Conservation (phyloP, 2,329 filamentous ascomycete species). For the Trichoderma sp. region DNA sequence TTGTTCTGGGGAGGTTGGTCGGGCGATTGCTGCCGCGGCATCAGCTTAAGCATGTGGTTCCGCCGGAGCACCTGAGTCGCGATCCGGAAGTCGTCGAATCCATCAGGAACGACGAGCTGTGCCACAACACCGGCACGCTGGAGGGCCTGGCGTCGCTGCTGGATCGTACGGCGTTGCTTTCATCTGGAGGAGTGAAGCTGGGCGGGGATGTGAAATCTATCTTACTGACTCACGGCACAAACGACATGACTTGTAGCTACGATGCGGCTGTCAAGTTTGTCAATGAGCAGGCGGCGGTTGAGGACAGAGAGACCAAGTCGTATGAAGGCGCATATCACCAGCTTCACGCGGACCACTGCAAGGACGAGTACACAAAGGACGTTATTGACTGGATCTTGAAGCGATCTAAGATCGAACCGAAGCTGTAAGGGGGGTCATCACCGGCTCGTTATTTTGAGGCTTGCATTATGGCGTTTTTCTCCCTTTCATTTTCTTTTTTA, state of each 20-base stretch:
- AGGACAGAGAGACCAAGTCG: slow-evolving; percentile 67
- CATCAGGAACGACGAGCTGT: slow-evolving; percentile 64
- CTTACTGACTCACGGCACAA: slow-evolving; percentile 74
- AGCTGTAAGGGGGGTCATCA: slow-evolving; percentile 33
- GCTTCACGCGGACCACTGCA: slow-evolving; percentile 59
- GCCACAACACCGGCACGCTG: slow-evolving; percentile 83
- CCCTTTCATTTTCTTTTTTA: too few species aligned
- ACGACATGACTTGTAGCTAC: slow-evolving; percentile 66
- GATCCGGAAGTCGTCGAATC: slow-evolving; percentile 61
- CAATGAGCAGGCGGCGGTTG: slow-evolving; percentile 51
- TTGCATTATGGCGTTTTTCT: not conserved
- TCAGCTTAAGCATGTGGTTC: slow-evolving; percentile 65
- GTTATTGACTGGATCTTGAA: slow-evolving; percentile 65
- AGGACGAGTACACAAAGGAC: slow-evolving; percentile 55
- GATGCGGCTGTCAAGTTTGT: slow-evolving; percentile 63
- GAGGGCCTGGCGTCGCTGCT: slow-evolving; percentile 75
- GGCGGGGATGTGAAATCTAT: slow-evolving; percentile 58
- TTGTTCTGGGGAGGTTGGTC: slow-evolving; percentile 65
- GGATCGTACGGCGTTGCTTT: slow-evolving; percentile 64
- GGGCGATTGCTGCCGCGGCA: slow-evolving; percentile 63
- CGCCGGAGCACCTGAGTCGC: slow-evolving; percentile 62
- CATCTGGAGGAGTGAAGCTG: slow-evolving; percentile 52
- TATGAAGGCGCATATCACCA: slow-evolving; percentile 82
- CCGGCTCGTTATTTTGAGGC: not conserved
- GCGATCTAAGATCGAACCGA: slow-evolving; percentile 34